Percentiles rank a stretch among this genome's conserved stretches.
These are phyloP conservation scores for Backusella parvicylindrica DNA, from an alignment of 192 early-diverging fungal species.

Conservation along the genomic window DNA sequence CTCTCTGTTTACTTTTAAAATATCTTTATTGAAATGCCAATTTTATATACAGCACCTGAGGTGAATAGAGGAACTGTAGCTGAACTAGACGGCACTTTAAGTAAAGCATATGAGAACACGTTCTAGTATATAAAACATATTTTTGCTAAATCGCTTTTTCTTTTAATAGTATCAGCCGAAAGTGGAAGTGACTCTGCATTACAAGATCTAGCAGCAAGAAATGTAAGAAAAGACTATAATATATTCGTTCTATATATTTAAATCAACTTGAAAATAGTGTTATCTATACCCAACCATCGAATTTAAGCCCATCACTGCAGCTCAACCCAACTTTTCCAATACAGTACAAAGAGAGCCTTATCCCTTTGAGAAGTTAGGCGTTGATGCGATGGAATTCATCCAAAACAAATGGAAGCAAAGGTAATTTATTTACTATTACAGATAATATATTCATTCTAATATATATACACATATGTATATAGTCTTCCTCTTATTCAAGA, in stretches of 20 bases:
- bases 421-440: not conserved
- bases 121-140: not conserved
- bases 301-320: not conserved
- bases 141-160: not conserved
- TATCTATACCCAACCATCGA: conserved; percentile 14
- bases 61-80: not conserved
- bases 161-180: not conserved
- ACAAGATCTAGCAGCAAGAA: not conserved
- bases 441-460: too few relatives aligned
- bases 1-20: not conserved
- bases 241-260: too few relatives aligned
- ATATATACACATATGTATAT: not conserved
- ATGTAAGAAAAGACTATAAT: too few relatives aligned
- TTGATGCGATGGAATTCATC: not conserved
- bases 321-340: not conserved
- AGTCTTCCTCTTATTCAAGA: conserved; percentile 9
- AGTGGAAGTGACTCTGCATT: not conserved
- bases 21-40: not conserved
- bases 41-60: not conserved
- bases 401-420: not conserved
- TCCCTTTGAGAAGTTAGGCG: not conserved
- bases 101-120: not conserved
- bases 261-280: not conserved
- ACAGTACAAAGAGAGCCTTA: not conserved
- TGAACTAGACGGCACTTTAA: not conserved